Evolutionary conservation across 805 yeast species (phyloP), one percentile per base, ranked within the genome.

Genomic region (Wickerhamomyces tratensis): DNA sequence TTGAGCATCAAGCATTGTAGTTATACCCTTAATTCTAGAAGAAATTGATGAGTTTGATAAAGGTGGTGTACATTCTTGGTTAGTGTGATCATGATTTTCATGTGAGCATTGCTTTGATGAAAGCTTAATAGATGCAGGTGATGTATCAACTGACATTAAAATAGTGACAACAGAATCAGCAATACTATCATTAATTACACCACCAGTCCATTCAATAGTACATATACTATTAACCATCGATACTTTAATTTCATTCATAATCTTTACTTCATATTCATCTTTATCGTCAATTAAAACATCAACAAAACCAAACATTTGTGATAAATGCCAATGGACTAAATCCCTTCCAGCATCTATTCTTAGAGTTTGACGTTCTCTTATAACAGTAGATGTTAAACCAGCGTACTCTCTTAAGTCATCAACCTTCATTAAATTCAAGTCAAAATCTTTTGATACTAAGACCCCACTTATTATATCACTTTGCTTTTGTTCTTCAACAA

Each of bases 91-190:
- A 54, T 43, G 43, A 45, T 64, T 69, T 6, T 50, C 57, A 56
- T 79, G 83, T 1, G 55, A 47, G 49, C 83, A 79, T 2, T 69
- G 49, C 42, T 72, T 72, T 6, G 95, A 79, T 12, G 95, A 79
- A 49, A 87, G 61, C 58, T 91, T 93, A 29, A 93, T 95, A 7
- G 97, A 86, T 2, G 96, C 95, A 10, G 96, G 96, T 0, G 96
- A 80, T 0, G 96, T 82, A 58, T 93, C 98, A 36, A 91, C 93
- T 38, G 95, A 86, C 62, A 91, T 73, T 31, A 93, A 62, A 35
- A 93, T 87, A 0, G 97, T 96, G 45, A 93, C 76, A 1, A 88
- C 84, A 13, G 96, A 82, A 56, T 93, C 99, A 0, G 98, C 98
- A 48, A 93, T 76, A 0, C 96, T 82, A 55, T 93, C 98, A 46